Evolutionary conservation across 2,329 filamentous ascomycete genomes (phyloP).

Genomic region (Ascochyta koolunga): DNA sequence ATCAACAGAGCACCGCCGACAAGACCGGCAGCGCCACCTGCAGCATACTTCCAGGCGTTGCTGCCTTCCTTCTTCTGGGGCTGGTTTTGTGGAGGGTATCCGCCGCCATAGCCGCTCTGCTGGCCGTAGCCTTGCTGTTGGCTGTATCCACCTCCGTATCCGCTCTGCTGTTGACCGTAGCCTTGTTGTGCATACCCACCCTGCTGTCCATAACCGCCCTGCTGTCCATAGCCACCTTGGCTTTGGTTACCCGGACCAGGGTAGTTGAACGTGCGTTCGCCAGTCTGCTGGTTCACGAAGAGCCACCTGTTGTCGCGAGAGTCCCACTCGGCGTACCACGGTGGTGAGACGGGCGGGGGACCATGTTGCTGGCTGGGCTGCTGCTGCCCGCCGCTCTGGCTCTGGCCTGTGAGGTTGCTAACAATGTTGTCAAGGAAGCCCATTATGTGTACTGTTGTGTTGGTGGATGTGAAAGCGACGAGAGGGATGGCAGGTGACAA

Average conservation of each 20-base stretch:
- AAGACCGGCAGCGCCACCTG: slow-evolving; percentile 31
- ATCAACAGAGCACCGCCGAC: slow-evolving; percentile 33
- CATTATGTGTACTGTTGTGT: slow-evolving; percentile 15
- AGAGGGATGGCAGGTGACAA: not conserved
- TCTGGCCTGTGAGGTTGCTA: slow-evolving; percentile 21
- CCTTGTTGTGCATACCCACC: slow-evolving; percentile 12
- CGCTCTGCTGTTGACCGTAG: slow-evolving; percentile 19
- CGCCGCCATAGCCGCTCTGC: slow-evolving; percentile 19
- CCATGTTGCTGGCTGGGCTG: slow-evolving; percentile 18
- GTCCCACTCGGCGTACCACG: slow-evolving; percentile 34
- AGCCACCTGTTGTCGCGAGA: slow-evolving; percentile 29
- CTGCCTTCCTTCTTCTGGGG: slow-evolving; percentile 28
- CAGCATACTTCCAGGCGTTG: slow-evolving; percentile 37
- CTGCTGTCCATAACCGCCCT: slow-evolving; percentile 13
- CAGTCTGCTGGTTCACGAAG: slow-evolving; percentile 35
- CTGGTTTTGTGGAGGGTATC: slow-evolving; percentile 15
- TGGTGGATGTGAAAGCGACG: not conserved
- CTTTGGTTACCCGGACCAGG: slow-evolving; percentile 17
- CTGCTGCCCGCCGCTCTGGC: slow-evolving; percentile 3
- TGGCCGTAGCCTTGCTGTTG: slow-evolving; percentile 22
- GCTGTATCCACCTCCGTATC: slow-evolving; percentile 19
- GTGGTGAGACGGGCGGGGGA: slow-evolving; percentile 34
- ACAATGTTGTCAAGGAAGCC: slow-evolving; percentile 29
- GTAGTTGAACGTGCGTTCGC: slow-evolving; percentile 32
- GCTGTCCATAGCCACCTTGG: slow-evolving; percentile 26